A percentile compares a stretch with the other conserved stretches of the same genome.
phyloP scores from a whole-genome alignment of 2,329 filamentous ascomycete species.

The Pseudopyricularia javanii region DNA sequence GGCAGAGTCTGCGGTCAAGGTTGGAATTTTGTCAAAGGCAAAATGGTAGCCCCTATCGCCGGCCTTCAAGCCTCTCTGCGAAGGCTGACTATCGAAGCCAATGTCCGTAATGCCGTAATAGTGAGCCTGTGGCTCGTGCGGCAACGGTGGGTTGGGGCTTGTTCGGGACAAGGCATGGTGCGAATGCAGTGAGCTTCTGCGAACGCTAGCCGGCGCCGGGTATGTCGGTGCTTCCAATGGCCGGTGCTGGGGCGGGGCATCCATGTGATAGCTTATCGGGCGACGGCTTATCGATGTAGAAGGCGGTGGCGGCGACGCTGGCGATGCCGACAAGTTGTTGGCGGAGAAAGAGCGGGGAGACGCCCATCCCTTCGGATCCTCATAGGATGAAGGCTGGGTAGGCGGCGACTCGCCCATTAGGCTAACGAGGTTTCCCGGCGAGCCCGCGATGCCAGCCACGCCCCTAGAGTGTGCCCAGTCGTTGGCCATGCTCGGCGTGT shows the following conservation, averaged over 20 bases:
- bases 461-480: conserved; percentile 16
- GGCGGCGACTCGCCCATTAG: conserved; percentile 39
- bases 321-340: conserved; percentile 28
- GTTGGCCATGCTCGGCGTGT: conserved; percentile 31
- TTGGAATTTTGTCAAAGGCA: conserved; percentile 61
- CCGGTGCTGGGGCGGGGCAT: conserved; percentile 28
- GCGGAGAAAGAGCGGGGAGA: conserved; percentile 31
- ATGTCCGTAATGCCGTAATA: conserved; percentile 67
- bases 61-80: conserved; percentile 41
- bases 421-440: conserved; percentile 40
- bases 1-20: conserved; percentile 20
- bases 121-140: conserved; percentile 64
- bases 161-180: conserved; percentile 33
- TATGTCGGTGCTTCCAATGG: conserved; percentile 26
- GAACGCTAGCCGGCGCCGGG: conserved; percentile 20
- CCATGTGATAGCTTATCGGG: conserved; percentile 43
- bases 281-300: conserved; percentile 23
- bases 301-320: conserved; percentile 27
- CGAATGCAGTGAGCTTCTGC: conserved; percentile 38
- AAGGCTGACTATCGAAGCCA: conserved; percentile 40
- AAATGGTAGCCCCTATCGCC: conserved; percentile 66
- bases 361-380: conserved; percentile 33
- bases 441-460: conserved; percentile 28
- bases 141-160: conserved; percentile 48
- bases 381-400: conserved; percentile 38